Evolutionary conservation across 352 stramenopile species (phyloP), one percentile per base, ranked within the genome.

Genomic region (Thalassiosira hispida): DNA sequence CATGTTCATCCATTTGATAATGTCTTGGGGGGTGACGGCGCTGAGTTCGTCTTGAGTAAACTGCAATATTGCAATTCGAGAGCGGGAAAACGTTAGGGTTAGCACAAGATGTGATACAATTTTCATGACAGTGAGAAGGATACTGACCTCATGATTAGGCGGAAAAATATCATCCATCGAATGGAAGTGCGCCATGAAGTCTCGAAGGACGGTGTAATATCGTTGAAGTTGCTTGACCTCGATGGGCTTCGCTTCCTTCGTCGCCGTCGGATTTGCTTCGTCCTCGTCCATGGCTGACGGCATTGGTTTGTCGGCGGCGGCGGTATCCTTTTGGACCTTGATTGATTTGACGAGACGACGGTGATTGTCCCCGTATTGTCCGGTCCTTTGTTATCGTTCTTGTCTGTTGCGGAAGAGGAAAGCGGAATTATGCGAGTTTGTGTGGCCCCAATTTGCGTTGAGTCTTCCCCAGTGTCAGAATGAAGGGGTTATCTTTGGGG

Each of bases 151-250:
- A 42, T 70, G 61, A 23, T 57, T 60, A 25, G 64, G 64, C 33
- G 64, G 64, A 22, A 64, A 73, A 18, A 73, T 64, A 3, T 64
- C 63, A 27, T 4, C 4, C 64, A 14, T 77, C 23, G 25, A 22
- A 27, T 77, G 46, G 56, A 56, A 51, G 46, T 77, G 42, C 1
- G 56, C 33, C 68, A 77, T 77, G 59, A 77, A 77, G 31, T 77
- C 68, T 22, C 68, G 18, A 0, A 77, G 33, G 9, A 77, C 49
- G 6, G 57, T 64, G 47, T 55, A 68, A 40, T 55, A 68, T 22
- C 64, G 47, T 22, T 46, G 27, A 18, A 73, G 64, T 22, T 62
- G 47, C 27, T 73, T 73, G 11, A 64, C 52, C 27, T 73, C 64
- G 18, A 53, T 55, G n/a, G 25, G 60, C 35, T 23, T 46, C 5